A percentile compares a stretch with the other conserved stretches of the same genome.
These are phyloP conservation scores for Nothophytophthora sp. DNA, from an alignment of 352 stramenopile genomes.

Conservation along the genomic window DNA sequence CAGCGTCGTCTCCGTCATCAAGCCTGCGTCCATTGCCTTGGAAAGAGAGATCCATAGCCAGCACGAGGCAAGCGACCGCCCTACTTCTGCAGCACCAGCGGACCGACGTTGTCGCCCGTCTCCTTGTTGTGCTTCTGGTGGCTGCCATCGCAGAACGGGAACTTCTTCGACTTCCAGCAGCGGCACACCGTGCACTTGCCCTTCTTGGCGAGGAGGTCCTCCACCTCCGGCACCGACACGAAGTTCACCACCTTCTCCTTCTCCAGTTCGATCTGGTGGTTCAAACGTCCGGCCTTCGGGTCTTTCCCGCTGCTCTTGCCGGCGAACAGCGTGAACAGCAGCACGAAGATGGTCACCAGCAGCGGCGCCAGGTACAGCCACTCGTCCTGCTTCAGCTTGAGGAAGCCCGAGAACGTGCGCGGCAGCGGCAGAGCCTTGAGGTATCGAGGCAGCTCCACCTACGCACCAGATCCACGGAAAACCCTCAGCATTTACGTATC, in stretches of 20 bases:
- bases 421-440: conserved; percentile 82
- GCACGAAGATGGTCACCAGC: conserved; percentile 70
- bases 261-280: conserved; percentile 66
- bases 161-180: conserved; percentile 91
- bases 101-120: conserved; percentile 82
- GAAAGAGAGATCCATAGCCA: conserved; percentile 1
- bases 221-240: conserved; percentile 64
- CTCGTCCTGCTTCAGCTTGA: conserved; percentile 86
- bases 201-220: conserved; percentile 80
- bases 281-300: conserved; percentile 62
- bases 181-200: conserved; percentile 83
- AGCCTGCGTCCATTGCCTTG: too few relatives aligned
- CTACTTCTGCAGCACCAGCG: conserved; percentile 75
- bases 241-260: conserved; percentile 87
- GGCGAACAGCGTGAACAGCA: conserved; percentile 73
- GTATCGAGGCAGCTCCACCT: conserved; percentile 79
- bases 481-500: background rate
- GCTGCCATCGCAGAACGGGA: conserved; percentile 76
- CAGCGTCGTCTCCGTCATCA: too few relatives aligned
- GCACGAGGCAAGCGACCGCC: conserved; percentile 1
- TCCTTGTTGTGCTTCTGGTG: conserved; percentile 91
- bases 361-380: conserved; percentile 86
- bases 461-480: background rate
- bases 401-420: conserved; percentile 78
- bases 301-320: conserved; percentile 47